phyloP scores from a whole-genome alignment of 352 stramenopile genomes.

The Pseudoperonospora humuli region DNA sequence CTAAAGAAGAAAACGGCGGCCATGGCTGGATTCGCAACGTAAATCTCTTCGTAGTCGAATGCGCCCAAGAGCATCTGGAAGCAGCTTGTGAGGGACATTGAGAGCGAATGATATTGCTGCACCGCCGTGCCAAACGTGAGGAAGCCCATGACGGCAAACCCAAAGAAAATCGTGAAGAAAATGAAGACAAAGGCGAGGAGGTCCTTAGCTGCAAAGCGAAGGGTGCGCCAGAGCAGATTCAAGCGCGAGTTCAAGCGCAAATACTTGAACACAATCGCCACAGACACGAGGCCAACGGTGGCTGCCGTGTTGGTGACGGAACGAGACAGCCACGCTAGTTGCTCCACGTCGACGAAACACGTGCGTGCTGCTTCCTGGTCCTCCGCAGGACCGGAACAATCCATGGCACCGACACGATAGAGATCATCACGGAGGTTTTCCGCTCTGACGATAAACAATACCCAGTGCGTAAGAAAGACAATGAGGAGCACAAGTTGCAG shows the following conservation, averaged over 20 bases:
- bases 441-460: constrained; percentile 41
- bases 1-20: constrained; percentile 76
- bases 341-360: constrained; percentile 57
- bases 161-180: constrained; percentile 78
- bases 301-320: constrained; percentile 53
- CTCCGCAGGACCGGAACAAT: constrained; percentile 36
- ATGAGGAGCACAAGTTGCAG: constrained; percentile 63
- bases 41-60: constrained; percentile 72
- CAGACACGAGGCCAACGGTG: constrained; percentile 48
- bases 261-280: constrained; percentile 83
- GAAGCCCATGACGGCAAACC: constrained; percentile 72
- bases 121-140: constrained; percentile 57
- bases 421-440: constrained; percentile 47
- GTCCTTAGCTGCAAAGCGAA: constrained; percentile 68
- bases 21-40: constrained; percentile 59
- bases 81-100: constrained; percentile 58
- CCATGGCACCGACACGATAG: constrained; percentile 37
- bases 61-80: constrained; percentile 80
- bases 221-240: constrained; percentile 72
- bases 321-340: constrained; percentile 39
- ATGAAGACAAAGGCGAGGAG: constrained; percentile 71
- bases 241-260: constrained; percentile 63
- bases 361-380: constrained; percentile 34
- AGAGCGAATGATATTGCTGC: constrained; percentile 66
- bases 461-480: constrained; percentile 53